Base-by-base conservation (phyloP, 106 monocot species). In the Vanilla planifolia region DNA sequence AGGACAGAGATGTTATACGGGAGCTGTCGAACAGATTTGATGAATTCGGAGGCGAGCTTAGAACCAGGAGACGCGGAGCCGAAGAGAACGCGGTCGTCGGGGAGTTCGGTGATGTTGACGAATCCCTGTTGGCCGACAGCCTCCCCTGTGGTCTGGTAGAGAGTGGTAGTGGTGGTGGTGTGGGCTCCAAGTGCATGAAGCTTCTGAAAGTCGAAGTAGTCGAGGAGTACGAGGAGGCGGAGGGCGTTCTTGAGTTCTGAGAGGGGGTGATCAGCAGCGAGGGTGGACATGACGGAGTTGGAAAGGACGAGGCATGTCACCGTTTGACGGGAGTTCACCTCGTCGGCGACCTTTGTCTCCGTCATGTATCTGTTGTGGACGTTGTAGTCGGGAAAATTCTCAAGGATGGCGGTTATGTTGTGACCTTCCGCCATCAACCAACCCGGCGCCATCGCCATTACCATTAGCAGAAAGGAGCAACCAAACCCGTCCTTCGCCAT, bases 1-100 rank as follows among this genome's bases (percentile, higher is more conserved):
- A 98, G 53, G n/a, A 98, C 81, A 35, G 91, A 88, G 70, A 98
- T 84, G 69, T 78, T 98, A 77, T 84, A 98, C 4, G 91, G 96
- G 35, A 82, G 43, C 71, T 91, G 77, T 48, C 79, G 79, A 5
- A 98, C 70, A 29, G 91, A 81, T 52, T 80, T 98, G 30, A 81
- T 88, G 77, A 81, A 98, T 27, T 63, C 20, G 41, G 87, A 62
- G 15, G 73, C 68, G 35, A 82, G 74, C 42, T 83, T 81, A 41
- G 96, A 64, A 0, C 84, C 84, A 0, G 84, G 67, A 6, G 67
- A 65, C 47, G 91, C 71, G 35, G 91, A 78, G 44, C 79, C 84
- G 64, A 98, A 91, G 39, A 60, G 81, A 39, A 98, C 96, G 35
- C 61, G 62, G 20, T 91, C 96, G 71, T 87, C 96, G 53, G 71